Evolutionary conservation across 495 filamentous ascomycete species (phyloP).

Genomic region (Aspergillus funiculosus): DNA sequence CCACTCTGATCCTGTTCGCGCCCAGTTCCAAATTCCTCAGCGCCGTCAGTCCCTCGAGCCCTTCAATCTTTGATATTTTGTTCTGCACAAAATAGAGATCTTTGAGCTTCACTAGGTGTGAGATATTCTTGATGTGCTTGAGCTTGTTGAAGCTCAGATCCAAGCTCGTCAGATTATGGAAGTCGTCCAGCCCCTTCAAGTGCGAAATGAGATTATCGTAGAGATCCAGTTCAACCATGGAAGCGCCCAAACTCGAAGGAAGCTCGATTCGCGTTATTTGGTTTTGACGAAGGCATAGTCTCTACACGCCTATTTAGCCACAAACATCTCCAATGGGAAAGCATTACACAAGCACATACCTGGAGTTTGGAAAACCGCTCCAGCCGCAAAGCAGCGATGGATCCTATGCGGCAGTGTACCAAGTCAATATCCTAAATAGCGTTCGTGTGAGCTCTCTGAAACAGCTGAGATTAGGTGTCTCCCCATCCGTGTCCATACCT

Average conservation of each 20-base stretch:
- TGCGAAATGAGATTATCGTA: slow-evolving; percentile 97
- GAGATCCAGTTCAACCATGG: slow-evolving; percentile 79
- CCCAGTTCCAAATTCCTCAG: slow-evolving; percentile 83
- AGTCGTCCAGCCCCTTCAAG: slow-evolving; percentile 73
- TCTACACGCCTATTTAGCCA: slow-evolving; percentile 31
- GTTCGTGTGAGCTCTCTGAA: not conserved
- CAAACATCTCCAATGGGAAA: not conserved
- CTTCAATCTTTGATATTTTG: slow-evolving; percentile 82
- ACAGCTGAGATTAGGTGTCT: not conserved
- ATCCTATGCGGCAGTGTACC: slow-evolving; percentile 75
- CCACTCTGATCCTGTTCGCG: slow-evolving; percentile 79
- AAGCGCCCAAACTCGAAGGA: slow-evolving; percentile 51
- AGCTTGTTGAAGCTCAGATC: slow-evolving; percentile 99
- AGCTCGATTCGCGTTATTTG: slow-evolving; percentile 73
- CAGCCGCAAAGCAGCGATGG: slow-evolving; percentile 69
- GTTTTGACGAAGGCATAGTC: slow-evolving; percentile 93
- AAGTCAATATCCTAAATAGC: slow-evolving; percentile 72
- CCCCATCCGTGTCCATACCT: slow-evolving; percentile 34
- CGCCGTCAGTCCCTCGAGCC: slow-evolving; percentile 64
- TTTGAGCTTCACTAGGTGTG: slow-evolving; percentile 69
- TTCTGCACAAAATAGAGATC: slow-evolving; percentile 96
- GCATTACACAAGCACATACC: slow-evolving; percentile 31
- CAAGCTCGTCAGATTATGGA: slow-evolving; percentile 67
- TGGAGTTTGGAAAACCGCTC: slow-evolving; percentile 74
- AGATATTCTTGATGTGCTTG: slow-evolving; percentile 91